phyloP scores from a whole-genome alignment of 2,329 filamentous ascomycete genomes.

The Grosmannia huntii region DNA sequence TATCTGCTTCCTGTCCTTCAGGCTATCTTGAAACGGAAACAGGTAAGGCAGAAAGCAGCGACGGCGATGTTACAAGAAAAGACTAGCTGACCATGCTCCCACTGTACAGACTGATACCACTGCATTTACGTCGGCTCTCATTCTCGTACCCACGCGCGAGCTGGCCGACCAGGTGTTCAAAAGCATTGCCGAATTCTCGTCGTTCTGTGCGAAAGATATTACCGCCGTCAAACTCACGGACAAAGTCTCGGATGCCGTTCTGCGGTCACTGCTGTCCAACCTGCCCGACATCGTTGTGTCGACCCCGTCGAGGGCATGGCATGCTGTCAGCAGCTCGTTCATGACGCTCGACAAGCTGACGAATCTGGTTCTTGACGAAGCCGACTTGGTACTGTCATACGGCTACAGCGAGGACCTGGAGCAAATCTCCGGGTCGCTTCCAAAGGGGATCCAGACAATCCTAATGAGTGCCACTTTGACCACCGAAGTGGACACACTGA shows the following conservation, averaged over 20 bases:
- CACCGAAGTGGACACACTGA: slow-evolving; percentile 68
- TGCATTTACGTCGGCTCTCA: slow-evolving; percentile 57
- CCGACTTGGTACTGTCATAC: slow-evolving; percentile 85
- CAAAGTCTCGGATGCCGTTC: slow-evolving; percentile 80
- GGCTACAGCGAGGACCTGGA: slow-evolving; percentile 87
- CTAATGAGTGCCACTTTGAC: slow-evolving; percentile 91
- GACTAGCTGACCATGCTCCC: background rate
- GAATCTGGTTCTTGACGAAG: slow-evolving; percentile 83
- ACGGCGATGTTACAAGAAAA: background rate
- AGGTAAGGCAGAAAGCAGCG: slow-evolving; percentile 7
- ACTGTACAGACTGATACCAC: slow-evolving; percentile 30
- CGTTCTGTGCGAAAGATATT: slow-evolving; percentile 76
- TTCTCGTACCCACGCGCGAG: slow-evolving; percentile 89
- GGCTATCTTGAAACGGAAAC: slow-evolving; percentile 65
- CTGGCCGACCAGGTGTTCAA: slow-evolving; percentile 84
- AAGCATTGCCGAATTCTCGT: slow-evolving; percentile 60
- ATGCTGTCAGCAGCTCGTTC: slow-evolving; percentile 61
- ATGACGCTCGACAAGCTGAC: slow-evolving; percentile 59
- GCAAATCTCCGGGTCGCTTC: slow-evolving; percentile 62
- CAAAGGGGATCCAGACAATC: slow-evolving; percentile 77
- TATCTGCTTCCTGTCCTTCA: slow-evolving; percentile 86
- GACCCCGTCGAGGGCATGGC: slow-evolving; percentile 72
- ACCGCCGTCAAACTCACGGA: slow-evolving; percentile 77
- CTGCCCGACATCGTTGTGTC: slow-evolving; percentile 81
- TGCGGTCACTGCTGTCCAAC: slow-evolving; percentile 73